Evolutionary conservation across 352 stramenopile genomes (phyloP), one percentile per base, ranked within the genome.

Genomic region (Pythium dissimile): DNA sequence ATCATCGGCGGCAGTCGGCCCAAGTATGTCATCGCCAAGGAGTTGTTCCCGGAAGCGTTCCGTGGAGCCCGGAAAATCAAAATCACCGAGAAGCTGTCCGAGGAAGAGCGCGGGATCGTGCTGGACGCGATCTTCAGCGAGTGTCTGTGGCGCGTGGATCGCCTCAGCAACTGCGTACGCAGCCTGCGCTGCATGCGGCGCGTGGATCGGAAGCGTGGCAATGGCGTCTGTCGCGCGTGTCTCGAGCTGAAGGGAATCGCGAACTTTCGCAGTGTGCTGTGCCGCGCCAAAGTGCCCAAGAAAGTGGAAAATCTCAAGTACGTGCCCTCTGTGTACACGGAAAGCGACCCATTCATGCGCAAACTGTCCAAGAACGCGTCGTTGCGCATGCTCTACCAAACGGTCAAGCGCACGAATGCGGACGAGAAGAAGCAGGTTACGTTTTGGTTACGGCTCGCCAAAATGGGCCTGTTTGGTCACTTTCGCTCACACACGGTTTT

Each of bases 291-390:
- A 34, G 51, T 71, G 27, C 75, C 79, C 0, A 88, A 84, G 54
- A 86, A 89, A 20, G 64, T 88, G 2, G 81, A 87, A 42, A 93
- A 93, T 30, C 75, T 93, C 59, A 89, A 89, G 56, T 93, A 78
- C 46, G 65, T 89, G 45, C 84, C 84, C 1, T 89, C 71, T 10
- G 66, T 80, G 23, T 90, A 88, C 75, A 90, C 79, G 1, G 75
- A 87, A 43, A 88, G 79, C 47, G 81, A 93, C 28, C 84, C 84
- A 5, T 88, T 91, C 47, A 64, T 93, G 46, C 77, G 78, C 21
- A 89, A 91, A 50, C 32, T 93, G 16, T 87, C 79, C 15, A 90
- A 91, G 57, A 93, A 92, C 62, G 66, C 73, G 5, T 83, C 79
- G 12, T 77, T 93, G 24, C 77, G 84, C 12, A 63, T 68, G 13